Evolutionary conservation across 129 eudicot species (phyloP), one percentile per base, ranked within the genome.

Genomic region (Dittrichia graveolens): DNA sequence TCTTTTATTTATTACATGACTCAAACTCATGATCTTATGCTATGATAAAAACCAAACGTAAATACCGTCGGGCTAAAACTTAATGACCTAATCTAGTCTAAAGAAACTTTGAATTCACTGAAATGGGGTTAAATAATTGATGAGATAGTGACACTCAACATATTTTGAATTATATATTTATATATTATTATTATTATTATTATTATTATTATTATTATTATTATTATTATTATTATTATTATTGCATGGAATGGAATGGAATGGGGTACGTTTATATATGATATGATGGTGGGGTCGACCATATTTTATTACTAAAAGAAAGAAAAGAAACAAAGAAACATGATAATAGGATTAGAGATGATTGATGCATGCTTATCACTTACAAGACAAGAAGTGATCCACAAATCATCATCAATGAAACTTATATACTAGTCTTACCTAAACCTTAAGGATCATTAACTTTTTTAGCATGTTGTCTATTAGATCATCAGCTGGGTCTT

Each of bases 381-480:
- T 68, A n/a, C 37, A 64, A 76, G 74, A 74, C 78, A 74, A 63
- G 74, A 75, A 67, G 80, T 74, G 71, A 62, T 38, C 72, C 63
- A 76, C 80, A 76, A 55, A 76, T 78, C 77, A 78, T 78, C 70
- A 69, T 69, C 71, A 77, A 69, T 69, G 35, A 69, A 72, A 52
- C 58, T 48, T 61, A 41, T 43, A 65, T 47, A 38, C 11, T 74
- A 74, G 31, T 72, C 77, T 62, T 47, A 74, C 53, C 73, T 41
- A 24, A 57, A 76, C 75, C 67, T 46, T 75, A 35, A 67, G 50
- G 43, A 52, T 45, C 74, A 76, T 45, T 57, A 56, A 57, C 80
- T 76, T 67, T 76, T 67, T 67, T 76, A 76, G 80, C 80, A 66
- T 57, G 80, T 76, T 76, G 74, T 76, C 56, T 64, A 52, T 74